phyloP scores from a whole-genome alignment of 805 yeast genomes.

The Metschnikowia sp. region DNA sequence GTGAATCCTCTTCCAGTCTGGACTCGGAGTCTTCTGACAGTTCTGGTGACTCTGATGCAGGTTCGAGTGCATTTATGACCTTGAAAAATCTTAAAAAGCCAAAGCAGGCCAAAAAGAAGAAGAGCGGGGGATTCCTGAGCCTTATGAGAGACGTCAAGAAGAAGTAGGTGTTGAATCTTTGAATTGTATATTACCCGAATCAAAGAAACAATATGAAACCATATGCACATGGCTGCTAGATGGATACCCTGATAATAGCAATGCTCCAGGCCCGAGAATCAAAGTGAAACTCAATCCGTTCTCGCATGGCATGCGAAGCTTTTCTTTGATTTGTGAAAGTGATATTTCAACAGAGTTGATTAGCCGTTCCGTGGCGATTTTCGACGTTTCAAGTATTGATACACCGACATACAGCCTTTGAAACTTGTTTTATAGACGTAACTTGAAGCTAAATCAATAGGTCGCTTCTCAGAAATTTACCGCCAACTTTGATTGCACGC shows the following conservation, averaged over 20 bases:
- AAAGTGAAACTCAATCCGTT: conserved; percentile 7
- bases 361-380: too few species aligned
- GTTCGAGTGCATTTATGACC: conserved; percentile 22
- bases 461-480: too few species aligned
- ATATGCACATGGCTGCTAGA: neutral
- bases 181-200: too few species aligned
- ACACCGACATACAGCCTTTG: too few species aligned
- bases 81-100: conserved; percentile 20
- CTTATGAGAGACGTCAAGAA: conserved; percentile 29
- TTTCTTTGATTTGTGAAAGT: too few species aligned
- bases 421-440: too few species aligned
- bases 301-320: conserved; percentile 12
- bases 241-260: conserved; percentile 32
- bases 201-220: too few species aligned
- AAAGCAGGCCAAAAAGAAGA: conserved; percentile 19
- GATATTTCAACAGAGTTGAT: too few species aligned
- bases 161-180: neutral
- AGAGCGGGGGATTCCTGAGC: conserved; percentile 27
- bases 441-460: too few species aligned
- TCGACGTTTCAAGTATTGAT: too few species aligned
- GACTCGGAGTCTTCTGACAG: conserved; percentile 5
- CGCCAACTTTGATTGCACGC: too few species aligned
- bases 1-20: conserved; percentile 8
- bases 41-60: conserved; percentile 13
- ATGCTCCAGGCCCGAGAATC: conserved; percentile 31